Conservation (phyloP, 257 asterid genomes). For the Striga asiatica region DNA sequence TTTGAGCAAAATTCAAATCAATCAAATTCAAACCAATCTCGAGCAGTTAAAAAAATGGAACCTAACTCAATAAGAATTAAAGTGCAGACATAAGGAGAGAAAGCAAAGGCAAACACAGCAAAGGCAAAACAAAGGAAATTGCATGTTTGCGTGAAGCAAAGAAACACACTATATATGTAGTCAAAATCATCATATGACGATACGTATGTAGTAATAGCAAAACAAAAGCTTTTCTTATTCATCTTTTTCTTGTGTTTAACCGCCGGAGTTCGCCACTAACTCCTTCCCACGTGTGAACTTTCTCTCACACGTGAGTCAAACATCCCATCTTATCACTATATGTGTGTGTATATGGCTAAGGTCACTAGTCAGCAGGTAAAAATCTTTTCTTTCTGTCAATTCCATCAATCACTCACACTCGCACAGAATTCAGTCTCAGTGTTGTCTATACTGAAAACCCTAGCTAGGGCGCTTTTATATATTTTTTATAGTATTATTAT, state of each 20-base stretch:
- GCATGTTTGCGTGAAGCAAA: conserved; percentile 71
- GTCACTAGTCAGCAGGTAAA: background rate
- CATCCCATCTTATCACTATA: conserved; percentile 34
- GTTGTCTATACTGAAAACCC: conserved; percentile 20
- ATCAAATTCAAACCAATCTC: no score
- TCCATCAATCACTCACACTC: conserved; percentile 26
- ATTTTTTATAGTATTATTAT: background rate
- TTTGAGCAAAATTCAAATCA: no score
- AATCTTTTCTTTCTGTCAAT: conserved; percentile 33
- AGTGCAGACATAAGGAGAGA: no score
- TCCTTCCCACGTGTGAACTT: conserved; percentile 26
- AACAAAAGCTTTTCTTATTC: no score
- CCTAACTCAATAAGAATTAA: no score
- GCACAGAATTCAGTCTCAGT: background rate
- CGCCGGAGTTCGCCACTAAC: conserved; percentile 20
- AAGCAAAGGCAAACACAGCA: no score
- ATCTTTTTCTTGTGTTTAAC: conserved; percentile 6
- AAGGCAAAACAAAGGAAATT: background rate
- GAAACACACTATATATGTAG: conserved; percentile 17
- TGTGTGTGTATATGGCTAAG: background rate
- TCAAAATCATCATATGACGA: background rate
- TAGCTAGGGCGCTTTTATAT: background rate
- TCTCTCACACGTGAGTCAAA: conserved; percentile 33
- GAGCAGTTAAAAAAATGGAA: no score
- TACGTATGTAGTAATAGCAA: background rate